Evolutionary conservation across 2,329 filamentous ascomycete species (phyloP).

Genomic region (Colletotrichum spinosum): DNA sequence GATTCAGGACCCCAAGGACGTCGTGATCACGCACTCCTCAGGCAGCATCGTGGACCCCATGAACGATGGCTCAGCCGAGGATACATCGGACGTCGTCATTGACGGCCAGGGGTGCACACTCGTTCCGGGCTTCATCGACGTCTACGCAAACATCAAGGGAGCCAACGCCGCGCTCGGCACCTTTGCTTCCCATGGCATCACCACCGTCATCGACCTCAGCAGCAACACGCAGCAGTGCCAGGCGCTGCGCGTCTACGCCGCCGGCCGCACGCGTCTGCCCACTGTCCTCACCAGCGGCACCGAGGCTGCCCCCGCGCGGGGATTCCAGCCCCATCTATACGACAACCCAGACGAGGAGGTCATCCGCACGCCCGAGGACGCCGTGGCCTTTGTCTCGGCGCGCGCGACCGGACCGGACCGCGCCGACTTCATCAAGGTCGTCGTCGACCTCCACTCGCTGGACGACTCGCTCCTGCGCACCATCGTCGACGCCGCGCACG

Average conservation of each 20-base stretch:
- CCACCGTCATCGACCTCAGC: slow-evolving; percentile 29
- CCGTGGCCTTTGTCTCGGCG: slow-evolving; percentile 5
- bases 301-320: background rate
- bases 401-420: slow-evolving; percentile 21
- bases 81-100: background rate
- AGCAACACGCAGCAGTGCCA: slow-evolving; percentile 32
- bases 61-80: slow-evolving; percentile 5
- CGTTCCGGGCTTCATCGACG: slow-evolving; percentile 28
- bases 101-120: slow-evolving; percentile 23
- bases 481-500: slow-evolving; percentile 40
- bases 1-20: background rate
- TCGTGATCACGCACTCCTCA: slow-evolving; percentile 17
- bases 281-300: slow-evolving; percentile 23
- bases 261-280: slow-evolving; percentile 7
- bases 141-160: slow-evolving; percentile 19
- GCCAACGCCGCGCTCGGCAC: slow-evolving; percentile 12
- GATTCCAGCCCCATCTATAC: slow-evolving; percentile 1
- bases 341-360: slow-evolving; percentile 7
- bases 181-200: slow-evolving; percentile 20
- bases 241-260: slow-evolving; percentile 24
- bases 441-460: slow-evolving; percentile 39
- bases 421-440: slow-evolving; percentile 46
- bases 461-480: slow-evolving; percentile 40
- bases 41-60: slow-evolving; percentile 3
- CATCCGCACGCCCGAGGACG: slow-evolving; percentile 12